These are phyloP conservation scores for Symbiodinium pilosum DNA, from an alignment of 73 alveolate genomes.

Conservation along the genomic window DNA sequence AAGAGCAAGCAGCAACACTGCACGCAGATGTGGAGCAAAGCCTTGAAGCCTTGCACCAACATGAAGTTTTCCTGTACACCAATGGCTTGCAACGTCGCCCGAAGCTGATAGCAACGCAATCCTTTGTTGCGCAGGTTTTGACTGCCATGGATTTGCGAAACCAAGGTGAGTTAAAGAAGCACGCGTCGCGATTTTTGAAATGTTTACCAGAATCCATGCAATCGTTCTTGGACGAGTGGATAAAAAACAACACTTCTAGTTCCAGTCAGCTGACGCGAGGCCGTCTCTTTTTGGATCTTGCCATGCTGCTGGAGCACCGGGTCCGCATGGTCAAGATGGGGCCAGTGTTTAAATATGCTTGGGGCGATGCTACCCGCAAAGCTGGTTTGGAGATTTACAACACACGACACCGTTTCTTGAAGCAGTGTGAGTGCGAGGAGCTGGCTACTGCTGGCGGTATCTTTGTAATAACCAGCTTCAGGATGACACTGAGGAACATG, in stretches of 20 bases:
- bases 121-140: neutral
- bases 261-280: neutral
- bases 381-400: neutral
- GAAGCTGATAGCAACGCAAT: neutral
- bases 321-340: neutral
- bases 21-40: neutral
- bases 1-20: neutral
- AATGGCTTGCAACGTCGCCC: no score
- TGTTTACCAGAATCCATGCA: constrained; percentile 8
- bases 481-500: neutral
- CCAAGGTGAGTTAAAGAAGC: neutral
- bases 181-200: neutral
- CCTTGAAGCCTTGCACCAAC: neutral
- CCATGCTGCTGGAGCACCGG: constrained; percentile 37
- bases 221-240: constrained; percentile 8
- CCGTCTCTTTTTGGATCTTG: neutral
- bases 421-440: neutral
- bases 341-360: neutral
- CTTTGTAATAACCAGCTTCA: neutral
- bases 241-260: neutral
- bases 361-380: constrained; percentile 36
- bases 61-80: neutral
- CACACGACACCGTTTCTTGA: neutral
- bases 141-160: constrained; percentile 17
- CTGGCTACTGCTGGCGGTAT: neutral